A percentile compares a stretch with the other conserved stretches of the same genome.
These are phyloP conservation scores for Tolypocladium ovalisporum DNA, from an alignment of 2,329 filamentous ascomycete species.

Conservation along the genomic window DNA sequence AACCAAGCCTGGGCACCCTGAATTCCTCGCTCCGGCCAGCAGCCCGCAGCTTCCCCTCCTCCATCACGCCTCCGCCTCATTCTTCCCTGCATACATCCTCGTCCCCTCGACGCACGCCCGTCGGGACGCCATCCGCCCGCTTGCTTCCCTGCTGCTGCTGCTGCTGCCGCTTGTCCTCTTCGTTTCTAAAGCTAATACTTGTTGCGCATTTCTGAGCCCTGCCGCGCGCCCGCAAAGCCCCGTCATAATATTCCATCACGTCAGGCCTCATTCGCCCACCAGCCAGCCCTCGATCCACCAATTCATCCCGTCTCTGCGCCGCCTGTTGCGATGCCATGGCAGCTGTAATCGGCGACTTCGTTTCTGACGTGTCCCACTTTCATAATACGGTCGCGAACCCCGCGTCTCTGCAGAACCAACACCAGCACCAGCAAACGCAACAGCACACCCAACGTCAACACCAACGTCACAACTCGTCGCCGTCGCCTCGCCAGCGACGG, in stretches of 20 bases:
- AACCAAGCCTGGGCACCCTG: neutral
- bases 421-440: conserved; percentile 10
- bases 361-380: conserved; percentile 60
- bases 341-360: conserved; percentile 59
- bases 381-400: conserved; percentile 55
- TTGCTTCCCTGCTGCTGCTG: neutral
- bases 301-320: neutral
- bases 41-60: neutral
- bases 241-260: neutral
- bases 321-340: conserved; percentile 41
- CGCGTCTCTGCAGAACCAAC: conserved; percentile 33
- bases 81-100: neutral
- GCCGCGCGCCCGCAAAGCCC: neutral
- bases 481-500: conserved; percentile 9
- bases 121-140: neutral
- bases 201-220: neutral
- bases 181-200: neutral
- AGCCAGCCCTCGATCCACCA: neutral
- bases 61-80: neutral
- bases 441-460: conserved; percentile 8
- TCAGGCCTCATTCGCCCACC: neutral
- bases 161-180: neutral
- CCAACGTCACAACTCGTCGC: conserved; percentile 24
- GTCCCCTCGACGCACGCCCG: neutral
- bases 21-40: neutral